A percentile compares a stretch with the other conserved stretches of the same genome.
phyloP scores from a whole-genome alignment of 208 protist genomes.

The Chromosphaera perkinsii region DNA sequence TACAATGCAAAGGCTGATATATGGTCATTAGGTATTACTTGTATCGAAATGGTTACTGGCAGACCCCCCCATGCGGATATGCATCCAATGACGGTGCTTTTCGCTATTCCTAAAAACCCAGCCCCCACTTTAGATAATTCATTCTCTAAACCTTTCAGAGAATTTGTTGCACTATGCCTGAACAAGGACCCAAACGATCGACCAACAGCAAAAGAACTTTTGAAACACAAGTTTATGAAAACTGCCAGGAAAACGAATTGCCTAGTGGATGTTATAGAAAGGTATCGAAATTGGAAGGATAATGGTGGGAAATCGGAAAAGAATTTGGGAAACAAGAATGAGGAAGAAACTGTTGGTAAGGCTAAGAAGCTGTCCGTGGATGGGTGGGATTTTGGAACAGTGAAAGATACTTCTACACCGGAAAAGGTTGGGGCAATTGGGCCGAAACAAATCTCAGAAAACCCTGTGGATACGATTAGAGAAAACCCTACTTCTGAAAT shows the following conservation, averaged over 20 bases:
- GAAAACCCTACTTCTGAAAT: too few species aligned
- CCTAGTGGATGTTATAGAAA: slow-evolving; percentile 64
- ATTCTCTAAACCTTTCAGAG: slow-evolving; percentile 63
- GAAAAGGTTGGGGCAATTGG: too few species aligned
- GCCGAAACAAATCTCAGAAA: too few species aligned
- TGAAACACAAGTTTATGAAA: slow-evolving; percentile 68
- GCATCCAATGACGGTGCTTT: slow-evolving; percentile 64
- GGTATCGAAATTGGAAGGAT: too few species aligned
- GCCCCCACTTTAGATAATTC: slow-evolving; percentile 38
- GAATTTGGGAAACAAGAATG: too few species aligned
- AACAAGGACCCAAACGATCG: slow-evolving; percentile 60
- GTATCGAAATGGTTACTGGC: slow-evolving; percentile 73
- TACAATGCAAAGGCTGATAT: slow-evolving; percentile 48
- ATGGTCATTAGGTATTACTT: slow-evolving; percentile 70
- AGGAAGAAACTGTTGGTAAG: too few species aligned
- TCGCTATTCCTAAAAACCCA: slow-evolving; percentile 43
- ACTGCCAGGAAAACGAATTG: slow-evolving; percentile 44
- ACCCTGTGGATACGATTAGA: too few species aligned
- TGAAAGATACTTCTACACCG: too few species aligned
- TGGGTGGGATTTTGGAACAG: too few species aligned
- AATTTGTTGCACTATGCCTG: slow-evolving; percentile 68
- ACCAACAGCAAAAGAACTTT: slow-evolving; percentile 65
- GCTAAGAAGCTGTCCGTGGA: too few species aligned
- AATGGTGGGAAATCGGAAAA: too few species aligned
- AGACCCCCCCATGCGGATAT: slow-evolving; percentile 66